Percentiles rank a stretch among this genome's conserved stretches.
phyloP scores from a whole-genome alignment of 257 asterid genomes.

The Capsicum chinense region DNA sequence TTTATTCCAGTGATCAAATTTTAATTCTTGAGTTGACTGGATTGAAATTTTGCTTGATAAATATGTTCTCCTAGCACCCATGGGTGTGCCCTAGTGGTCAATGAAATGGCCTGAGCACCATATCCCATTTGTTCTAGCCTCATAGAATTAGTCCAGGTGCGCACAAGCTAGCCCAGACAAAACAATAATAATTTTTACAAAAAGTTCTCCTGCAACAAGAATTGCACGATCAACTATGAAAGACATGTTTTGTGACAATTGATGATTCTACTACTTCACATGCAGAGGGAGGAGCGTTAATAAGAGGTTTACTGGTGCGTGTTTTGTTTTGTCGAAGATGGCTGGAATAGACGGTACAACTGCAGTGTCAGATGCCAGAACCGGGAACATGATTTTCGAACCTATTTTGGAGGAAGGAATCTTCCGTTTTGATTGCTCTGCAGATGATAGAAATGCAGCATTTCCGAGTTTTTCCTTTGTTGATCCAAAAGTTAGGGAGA shows the following conservation, averaged over 20 bases:
- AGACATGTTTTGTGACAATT: slow-evolving; percentile 28
- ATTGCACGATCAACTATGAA: slow-evolving; percentile 20
- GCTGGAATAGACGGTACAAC: slow-evolving; percentile 50
- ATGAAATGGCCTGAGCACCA: too few relatives aligned
- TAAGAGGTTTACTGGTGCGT: slow-evolving; percentile 44
- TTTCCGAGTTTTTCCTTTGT: slow-evolving; percentile 84
- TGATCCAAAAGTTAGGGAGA: slow-evolving; percentile 67
- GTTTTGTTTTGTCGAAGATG: slow-evolving; percentile 55
- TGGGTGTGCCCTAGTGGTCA: too few relatives aligned
- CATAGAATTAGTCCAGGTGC: too few relatives aligned
- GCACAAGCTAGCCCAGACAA: too few relatives aligned
- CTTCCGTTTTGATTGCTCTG: slow-evolving; percentile 89
- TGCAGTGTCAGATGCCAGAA: slow-evolving; percentile 40
- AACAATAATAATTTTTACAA: too few relatives aligned
- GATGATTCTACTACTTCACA: slow-evolving; percentile 34
- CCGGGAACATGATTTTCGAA: slow-evolving; percentile 77
- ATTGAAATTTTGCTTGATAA: slow-evolving; percentile 5
- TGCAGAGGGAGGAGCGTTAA: slow-evolving; percentile 43
- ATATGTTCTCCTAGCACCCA: neutral
- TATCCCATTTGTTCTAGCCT: too few relatives aligned
- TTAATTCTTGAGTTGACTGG: neutral
- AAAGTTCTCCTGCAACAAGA: neutral
- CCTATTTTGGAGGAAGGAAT: slow-evolving; percentile 91
- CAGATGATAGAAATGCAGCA: slow-evolving; percentile 68
- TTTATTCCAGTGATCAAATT: neutral